These are phyloP conservation scores for Gynostemma pentaphyllum DNA, from an alignment of 306 rosid species.

Conservation along the genomic window DNA sequence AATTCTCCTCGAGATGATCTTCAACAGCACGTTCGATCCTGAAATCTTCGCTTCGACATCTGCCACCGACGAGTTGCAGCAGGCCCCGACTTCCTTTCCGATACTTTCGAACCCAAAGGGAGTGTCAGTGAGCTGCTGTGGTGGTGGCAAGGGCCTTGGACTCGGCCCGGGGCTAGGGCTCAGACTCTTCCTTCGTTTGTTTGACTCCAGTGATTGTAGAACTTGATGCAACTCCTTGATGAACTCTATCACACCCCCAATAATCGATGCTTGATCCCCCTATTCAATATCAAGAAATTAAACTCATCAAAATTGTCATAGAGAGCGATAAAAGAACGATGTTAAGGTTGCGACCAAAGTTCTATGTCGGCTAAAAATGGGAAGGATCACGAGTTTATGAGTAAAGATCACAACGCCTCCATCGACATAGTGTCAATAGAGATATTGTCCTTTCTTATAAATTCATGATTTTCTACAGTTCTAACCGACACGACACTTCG, in stretches of 20 bases:
- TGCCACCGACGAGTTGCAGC: slow-evolving; percentile 77
- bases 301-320: not conserved
- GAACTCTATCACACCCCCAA: slow-evolving; percentile 87
- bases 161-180: slow-evolving; percentile 79
- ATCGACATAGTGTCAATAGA: too few relatives aligned
- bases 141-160: slow-evolving; percentile 24
- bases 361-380: too few relatives aligned
- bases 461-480: too few relatives aligned
- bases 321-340: not conserved
- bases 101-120: slow-evolving; percentile 21
- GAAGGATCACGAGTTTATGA: too few relatives aligned
- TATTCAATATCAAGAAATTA: not conserved
- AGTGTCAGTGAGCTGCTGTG: not conserved
- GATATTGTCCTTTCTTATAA: too few relatives aligned
- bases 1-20: slow-evolving; percentile 44
- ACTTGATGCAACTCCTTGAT: slow-evolving; percentile 92
- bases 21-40: slow-evolving; percentile 67
- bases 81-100: slow-evolving; percentile 53
- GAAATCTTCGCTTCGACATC: slow-evolving; percentile 88
- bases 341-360: too few relatives aligned
- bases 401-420: too few relatives aligned
- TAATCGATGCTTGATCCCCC: slow-evolving; percentile 98
- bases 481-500: too few relatives aligned
- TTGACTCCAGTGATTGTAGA: slow-evolving; percentile 66
- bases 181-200: slow-evolving; percentile 75